Base-by-base conservation (phyloP, 108 stramenopile genomes). In the Cyclostephanos tholiformis region DNA sequence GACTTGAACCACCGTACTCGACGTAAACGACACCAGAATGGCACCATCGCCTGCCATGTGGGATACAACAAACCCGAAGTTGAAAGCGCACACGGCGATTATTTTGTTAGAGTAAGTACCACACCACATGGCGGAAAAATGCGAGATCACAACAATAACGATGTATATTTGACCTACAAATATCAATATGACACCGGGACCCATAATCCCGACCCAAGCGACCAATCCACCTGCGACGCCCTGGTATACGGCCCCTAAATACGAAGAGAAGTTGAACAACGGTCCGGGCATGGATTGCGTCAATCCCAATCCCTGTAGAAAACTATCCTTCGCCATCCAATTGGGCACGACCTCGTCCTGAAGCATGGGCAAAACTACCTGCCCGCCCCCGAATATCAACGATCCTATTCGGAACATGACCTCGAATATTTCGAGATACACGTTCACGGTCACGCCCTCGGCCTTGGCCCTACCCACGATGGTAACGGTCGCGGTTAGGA, bases 341-440 rank as follows among this genome's bases (percentile, higher is more conserved):
- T 65, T 67, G 0, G 97, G 95, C 8, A 95, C 95, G 27, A 95
- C 93, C 72, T 96, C 97, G 60, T 83, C 84, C 57, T 96, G 89
- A 4, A 97, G 82, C 93, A 97, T 95, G 50, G 97, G 97, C 44
- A 97, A 74, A 38, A 97, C 93, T 9, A 96, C 95, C 75, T 93
- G 91, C 36, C 97, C 97, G 19, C 97, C 95, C 19, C 97, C 97
- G 86, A 95, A 97, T 60, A 97, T 94, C 64, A 96, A 85, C 20
- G 77, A 82, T 26, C 97, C 97, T 36, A 95, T 88, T 26, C 96
- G 89, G 71, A 86, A 97, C 84, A 96, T 91, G 27, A 87, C 49
- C 68, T 95, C 92, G 62, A 97, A 97, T 25, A 97, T 92, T 49
- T 93, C 87, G 46, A 93, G 68, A 65, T 91, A 95, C 14, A 69